Conservation (phyloP, 805 yeast species). For the Cyberlindnera maritima region DNA sequence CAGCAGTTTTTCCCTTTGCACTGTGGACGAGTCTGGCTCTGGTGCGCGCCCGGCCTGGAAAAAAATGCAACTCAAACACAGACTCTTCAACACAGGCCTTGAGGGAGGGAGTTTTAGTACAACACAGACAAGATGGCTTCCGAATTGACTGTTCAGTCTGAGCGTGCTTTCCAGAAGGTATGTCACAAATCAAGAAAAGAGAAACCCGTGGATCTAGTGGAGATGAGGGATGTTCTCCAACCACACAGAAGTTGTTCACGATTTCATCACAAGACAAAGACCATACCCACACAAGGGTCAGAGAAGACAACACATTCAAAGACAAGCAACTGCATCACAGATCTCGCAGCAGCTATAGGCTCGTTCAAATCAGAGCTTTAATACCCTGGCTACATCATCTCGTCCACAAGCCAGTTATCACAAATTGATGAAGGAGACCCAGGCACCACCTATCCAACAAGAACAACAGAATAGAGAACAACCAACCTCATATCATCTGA, state of each 20-base stretch:
- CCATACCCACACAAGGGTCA: not conserved
- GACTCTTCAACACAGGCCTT: constrained; percentile 4
- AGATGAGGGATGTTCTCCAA: not conserved
- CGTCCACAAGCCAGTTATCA: too few species aligned
- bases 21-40: not conserved
- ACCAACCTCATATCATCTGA: not conserved
- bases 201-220: not conserved
- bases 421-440: too few species aligned
- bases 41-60: constrained; percentile 6
- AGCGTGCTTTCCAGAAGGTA: constrained; percentile 99
- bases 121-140: constrained; percentile 77
- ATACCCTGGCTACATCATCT: too few species aligned
- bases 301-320: too few species aligned
- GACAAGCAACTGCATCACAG: too few species aligned
- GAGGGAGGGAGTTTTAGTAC: constrained; percentile 1
- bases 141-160: constrained; percentile 99
- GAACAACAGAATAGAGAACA: too few species aligned
- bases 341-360: too few species aligned
- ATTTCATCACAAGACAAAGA: not conserved
- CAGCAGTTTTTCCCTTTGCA: constrained; percentile 4
- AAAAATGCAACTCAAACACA: constrained; percentile 9
- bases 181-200: constrained; percentile 33
- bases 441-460: too few species aligned
- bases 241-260: not conserved
- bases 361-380: too few species aligned